These are phyloP conservation scores for Epichloe amarillans DNA, from an alignment of 2,329 filamentous ascomycete genomes.

Conservation along the genomic window DNA sequence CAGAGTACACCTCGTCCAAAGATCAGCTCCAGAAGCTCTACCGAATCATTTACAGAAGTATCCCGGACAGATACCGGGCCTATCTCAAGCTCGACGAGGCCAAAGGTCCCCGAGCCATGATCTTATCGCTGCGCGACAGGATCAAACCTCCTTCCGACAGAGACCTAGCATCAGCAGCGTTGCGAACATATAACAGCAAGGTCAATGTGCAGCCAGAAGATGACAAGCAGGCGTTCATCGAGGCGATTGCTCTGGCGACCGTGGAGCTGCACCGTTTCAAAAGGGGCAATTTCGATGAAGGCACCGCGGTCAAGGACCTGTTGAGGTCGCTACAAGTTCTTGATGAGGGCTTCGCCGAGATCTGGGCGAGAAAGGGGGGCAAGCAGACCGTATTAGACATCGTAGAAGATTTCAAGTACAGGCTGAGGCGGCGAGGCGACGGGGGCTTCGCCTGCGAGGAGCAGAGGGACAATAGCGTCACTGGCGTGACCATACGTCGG, in stretches of 20 bases:
- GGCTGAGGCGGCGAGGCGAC: neutral
- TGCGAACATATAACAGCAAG: neutral
- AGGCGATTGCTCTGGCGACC: conserved; percentile 3
- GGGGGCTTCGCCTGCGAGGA: neutral
- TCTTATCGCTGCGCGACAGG: conserved; percentile 1
- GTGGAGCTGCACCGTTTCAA: conserved; percentile 5
- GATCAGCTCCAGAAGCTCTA: conserved; percentile 5
- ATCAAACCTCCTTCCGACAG: neutral
- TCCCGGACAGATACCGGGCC: conserved; percentile 3
- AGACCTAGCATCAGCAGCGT: conserved; percentile 1
- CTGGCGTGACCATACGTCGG: neutral
- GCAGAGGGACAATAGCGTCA: neutral
- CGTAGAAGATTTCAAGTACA: conserved; percentile 6
- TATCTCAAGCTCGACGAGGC: conserved; percentile 6
- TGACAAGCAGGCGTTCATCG: conserved; percentile 4
- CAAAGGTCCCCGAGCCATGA: conserved; percentile 5
- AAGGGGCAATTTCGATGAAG: conserved; percentile 2
- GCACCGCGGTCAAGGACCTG: conserved; percentile 1
- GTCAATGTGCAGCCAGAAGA: conserved; percentile 1
- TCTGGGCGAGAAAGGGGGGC: neutral
- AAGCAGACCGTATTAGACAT: conserved; percentile 2
- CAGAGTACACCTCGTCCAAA: neutral
- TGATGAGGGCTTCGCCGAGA: conserved; percentile 3
- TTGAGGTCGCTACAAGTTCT: conserved; percentile 1
- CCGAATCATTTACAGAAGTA: conserved; percentile 5